Base-by-base conservation (phyloP, 2,329 filamentous ascomycete species). In the Diaporthe velutina region DNA sequence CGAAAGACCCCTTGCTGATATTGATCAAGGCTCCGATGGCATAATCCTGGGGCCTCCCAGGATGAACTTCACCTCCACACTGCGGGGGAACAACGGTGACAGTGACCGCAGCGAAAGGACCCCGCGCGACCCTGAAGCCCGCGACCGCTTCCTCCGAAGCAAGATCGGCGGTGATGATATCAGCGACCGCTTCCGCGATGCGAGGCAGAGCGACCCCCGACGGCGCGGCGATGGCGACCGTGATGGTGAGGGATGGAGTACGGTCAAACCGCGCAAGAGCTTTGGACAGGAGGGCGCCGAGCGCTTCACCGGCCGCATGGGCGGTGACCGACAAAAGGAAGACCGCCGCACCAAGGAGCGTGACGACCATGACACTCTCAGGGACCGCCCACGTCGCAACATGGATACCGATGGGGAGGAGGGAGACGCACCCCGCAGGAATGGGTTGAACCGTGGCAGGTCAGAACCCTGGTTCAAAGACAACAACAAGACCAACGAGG, bases 31-130 rank as follows among this genome's bases (percentile, higher is more conserved):
- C 82, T 86, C 90, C 80, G 96, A 98, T 79, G 95, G 97, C 77
- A 93, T 97, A 74, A 90, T 97, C 74, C 93, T 98, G 74, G 95
- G 94, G 19, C 95, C 95, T 28, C 94, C 95, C 2, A 94, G 94
- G 83, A 94, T 92, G 61, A 91, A 92, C 58, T 98, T 98, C 83
- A 91, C 94, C 71, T 97, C 95, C 1, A 94, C 90, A 42, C 83
- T 87, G 70, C 88, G 90, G 76, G 82, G 80, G 54, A 78, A 81
- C 22, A 83, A 84, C 73, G 79, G 80, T 33, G 82, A 84, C 71
- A 86, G 88, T 19, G 84, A 87, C 67, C 90, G 91, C 67, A 85
- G 85, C 38, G 89, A 92, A 38, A 91, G 90, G 78, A 80, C 84
- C 3, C 76, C 80, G 33, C 91, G 89, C 78, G 89, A 90, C 66